phyloP scores from a whole-genome alignment of 2,329 filamentous ascomycete species.

The Penicillium sp. region DNA sequence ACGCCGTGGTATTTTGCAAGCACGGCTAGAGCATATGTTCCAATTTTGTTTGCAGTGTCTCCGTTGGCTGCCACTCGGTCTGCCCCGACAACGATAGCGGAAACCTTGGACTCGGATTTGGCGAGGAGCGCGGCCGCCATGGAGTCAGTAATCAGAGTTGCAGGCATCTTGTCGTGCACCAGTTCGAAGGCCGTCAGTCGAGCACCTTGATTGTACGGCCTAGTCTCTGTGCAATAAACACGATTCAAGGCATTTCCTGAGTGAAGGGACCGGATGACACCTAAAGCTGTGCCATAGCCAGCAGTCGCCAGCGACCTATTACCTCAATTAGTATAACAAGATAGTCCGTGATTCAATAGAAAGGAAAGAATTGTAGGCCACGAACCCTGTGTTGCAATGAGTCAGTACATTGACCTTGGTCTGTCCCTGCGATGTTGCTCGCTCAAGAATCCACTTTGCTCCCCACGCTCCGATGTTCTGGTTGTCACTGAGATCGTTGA shows the following conservation, averaged over 20 bases:
- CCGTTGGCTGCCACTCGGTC: slow-evolving; percentile 95
- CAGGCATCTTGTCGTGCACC: slow-evolving; percentile 87
- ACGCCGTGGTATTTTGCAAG: slow-evolving; percentile 81
- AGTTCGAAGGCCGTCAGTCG: slow-evolving; percentile 93
- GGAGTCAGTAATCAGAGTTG: slow-evolving; percentile 89
- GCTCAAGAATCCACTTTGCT: slow-evolving; percentile 72
- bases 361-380: slow-evolving; percentile 3
- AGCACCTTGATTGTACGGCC: slow-evolving; percentile 96
- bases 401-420: slow-evolving; percentile 77
- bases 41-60: slow-evolving; percentile 98
- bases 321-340: slow-evolving; percentile 4
- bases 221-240: slow-evolving; percentile 93
- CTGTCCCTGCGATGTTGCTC: slow-evolving; percentile 48
- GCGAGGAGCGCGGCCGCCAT: slow-evolving; percentile 87
- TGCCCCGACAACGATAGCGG: slow-evolving; percentile 87
- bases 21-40: slow-evolving; percentile 90
- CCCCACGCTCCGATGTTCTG: slow-evolving; percentile 78
- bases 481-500: slow-evolving; percentile 84
- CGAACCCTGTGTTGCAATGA: slow-evolving; percentile 92
- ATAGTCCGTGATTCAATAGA: background rate
- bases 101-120: slow-evolving; percentile 60
- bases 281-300: slow-evolving; percentile 93
- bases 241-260: slow-evolving; percentile 64
- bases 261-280: slow-evolving; percentile 83
- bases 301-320: slow-evolving; percentile 83